phyloP scores from a whole-genome alignment of 2,329 filamentous ascomycete genomes.

The Thyridium curvatum region DNA sequence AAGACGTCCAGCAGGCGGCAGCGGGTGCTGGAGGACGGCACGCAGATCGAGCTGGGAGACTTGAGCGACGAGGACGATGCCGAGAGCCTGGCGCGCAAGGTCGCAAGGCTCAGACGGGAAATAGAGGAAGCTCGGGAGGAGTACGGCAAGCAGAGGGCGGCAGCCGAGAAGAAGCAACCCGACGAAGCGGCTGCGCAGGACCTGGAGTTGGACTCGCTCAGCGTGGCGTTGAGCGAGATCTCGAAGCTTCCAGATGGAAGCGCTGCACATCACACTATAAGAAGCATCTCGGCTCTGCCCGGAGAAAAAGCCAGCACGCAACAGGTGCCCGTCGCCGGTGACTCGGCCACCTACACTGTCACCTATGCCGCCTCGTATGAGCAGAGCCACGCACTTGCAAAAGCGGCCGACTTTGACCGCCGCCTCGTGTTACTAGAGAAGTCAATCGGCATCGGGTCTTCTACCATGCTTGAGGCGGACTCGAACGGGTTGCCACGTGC shows the following conservation, averaged over 20 bases:
- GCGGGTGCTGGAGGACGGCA: conserved; percentile 51
- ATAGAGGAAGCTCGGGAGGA: conserved; percentile 67
- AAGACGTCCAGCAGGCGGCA: conserved; percentile 64
- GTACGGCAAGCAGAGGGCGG: conserved; percentile 45
- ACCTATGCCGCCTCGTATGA: conserved; percentile 60
- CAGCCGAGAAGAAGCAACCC: conserved; percentile 33
- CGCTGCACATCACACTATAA: conserved; percentile 5
- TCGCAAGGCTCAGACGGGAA: conserved; percentile 78
- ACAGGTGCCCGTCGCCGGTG: conserved; percentile 14
- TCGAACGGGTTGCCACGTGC: conserved; percentile 54
- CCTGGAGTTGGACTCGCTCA: conserved; percentile 53
- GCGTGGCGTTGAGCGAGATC: conserved; percentile 65
- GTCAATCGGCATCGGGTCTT: conserved; percentile 70
- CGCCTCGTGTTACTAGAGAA: conserved; percentile 75
- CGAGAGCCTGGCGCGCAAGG: conserved; percentile 69
- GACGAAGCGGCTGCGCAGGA: conserved; percentile 27
- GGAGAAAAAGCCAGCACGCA: conserved; percentile 9
- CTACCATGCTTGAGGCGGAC: conserved; percentile 56
- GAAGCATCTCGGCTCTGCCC: not conserved
- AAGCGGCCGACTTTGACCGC: conserved; percentile 82
- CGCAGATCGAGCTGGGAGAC: conserved; percentile 60
- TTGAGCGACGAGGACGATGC: conserved; percentile 68
- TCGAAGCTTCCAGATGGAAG: conserved; percentile 24
- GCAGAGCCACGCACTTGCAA: conserved; percentile 65
- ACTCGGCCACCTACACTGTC: conserved; percentile 52